Percentiles rank a stretch among this genome's conserved stretches.
phyloP scores from a whole-genome alignment of 2,329 filamentous ascomycete species.

The Paraphaeosphaeria minitans region DNA sequence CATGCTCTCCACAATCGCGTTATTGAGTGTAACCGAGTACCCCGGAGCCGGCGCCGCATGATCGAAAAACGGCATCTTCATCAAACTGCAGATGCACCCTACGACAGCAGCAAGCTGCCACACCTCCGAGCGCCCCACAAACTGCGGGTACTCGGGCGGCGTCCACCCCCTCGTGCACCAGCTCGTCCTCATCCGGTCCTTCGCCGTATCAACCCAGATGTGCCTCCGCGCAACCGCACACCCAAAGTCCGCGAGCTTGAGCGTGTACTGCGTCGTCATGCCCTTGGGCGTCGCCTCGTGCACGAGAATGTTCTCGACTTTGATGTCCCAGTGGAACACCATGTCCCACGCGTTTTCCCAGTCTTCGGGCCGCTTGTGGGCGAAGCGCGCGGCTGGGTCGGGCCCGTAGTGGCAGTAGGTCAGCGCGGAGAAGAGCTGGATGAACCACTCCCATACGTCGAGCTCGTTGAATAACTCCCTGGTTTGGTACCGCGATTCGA shows the following conservation, averaged over 20 bases:
- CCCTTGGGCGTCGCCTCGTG: neutral
- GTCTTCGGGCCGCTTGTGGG: neutral
- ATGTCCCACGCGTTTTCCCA: slow-evolving; percentile 7
- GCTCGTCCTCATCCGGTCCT: neutral
- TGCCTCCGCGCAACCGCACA: slow-evolving; percentile 5
- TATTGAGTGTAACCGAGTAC: slow-evolving; percentile 8
- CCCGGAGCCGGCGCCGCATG: slow-evolving; percentile 10
- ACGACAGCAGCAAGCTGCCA: slow-evolving; percentile 14
- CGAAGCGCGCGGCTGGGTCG: slow-evolving; percentile 4
- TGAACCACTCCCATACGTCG: slow-evolving; percentile 16
- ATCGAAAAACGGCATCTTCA: neutral
- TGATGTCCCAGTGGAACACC: slow-evolving; percentile 15
- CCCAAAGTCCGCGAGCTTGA: slow-evolving; percentile 15
- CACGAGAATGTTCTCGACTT: slow-evolving; percentile 12
- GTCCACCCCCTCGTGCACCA: neutral
- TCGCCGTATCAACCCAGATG: neutral
- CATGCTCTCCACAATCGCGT: slow-evolving; percentile 11
- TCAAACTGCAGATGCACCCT: slow-evolving; percentile 13
- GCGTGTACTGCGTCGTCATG: slow-evolving; percentile 6
- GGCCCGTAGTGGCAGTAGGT: slow-evolving; percentile 15
- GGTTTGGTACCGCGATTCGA: neutral
- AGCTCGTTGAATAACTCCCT: slow-evolving; percentile 8
- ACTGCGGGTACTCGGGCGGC: slow-evolving; percentile 1
- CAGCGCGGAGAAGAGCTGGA: slow-evolving; percentile 13
- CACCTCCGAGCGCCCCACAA: slow-evolving; percentile 7